A percentile compares a stretch with the other conserved stretches of the same genome.
phyloP scores from a whole-genome alignment of 75 land plant genomes.

The Larix kaempferi region DNA sequence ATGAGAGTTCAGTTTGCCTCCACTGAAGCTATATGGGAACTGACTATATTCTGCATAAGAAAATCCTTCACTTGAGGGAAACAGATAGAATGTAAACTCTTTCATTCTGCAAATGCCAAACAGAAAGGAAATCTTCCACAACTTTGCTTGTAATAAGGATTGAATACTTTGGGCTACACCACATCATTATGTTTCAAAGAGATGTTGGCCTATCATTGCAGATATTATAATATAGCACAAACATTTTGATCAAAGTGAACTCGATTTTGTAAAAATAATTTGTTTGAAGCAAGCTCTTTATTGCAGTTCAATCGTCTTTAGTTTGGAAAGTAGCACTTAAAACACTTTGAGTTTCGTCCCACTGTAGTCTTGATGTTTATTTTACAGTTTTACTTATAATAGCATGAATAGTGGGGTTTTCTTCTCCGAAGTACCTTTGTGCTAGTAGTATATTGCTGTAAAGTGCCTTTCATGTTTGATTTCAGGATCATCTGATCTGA shows the following conservation, averaged over 20 bases:
- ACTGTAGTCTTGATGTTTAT: neutral
- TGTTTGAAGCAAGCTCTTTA: neutral
- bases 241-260: neutral
- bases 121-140: neutral
- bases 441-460: neutral
- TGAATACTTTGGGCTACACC: neutral
- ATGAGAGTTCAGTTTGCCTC: neutral
- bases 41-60: neutral
- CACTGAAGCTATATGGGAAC: neutral
- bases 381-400: neutral
- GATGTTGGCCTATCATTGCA: neutral
- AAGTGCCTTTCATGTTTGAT: neutral
- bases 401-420: neutral
- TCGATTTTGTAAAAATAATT: neutral
- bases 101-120: neutral
- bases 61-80: neutral
- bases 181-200: neutral
- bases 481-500: neutral
- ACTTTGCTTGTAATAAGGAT: neutral
- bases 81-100: neutral
- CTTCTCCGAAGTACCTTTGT: neutral
- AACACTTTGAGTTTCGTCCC: neutral
- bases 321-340: neutral
- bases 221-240: neutral
- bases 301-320: neutral